Evolutionary conservation across 2,329 filamentous ascomycete genomes (phyloP).

Genomic region (Exophiala calicioides): DNA sequence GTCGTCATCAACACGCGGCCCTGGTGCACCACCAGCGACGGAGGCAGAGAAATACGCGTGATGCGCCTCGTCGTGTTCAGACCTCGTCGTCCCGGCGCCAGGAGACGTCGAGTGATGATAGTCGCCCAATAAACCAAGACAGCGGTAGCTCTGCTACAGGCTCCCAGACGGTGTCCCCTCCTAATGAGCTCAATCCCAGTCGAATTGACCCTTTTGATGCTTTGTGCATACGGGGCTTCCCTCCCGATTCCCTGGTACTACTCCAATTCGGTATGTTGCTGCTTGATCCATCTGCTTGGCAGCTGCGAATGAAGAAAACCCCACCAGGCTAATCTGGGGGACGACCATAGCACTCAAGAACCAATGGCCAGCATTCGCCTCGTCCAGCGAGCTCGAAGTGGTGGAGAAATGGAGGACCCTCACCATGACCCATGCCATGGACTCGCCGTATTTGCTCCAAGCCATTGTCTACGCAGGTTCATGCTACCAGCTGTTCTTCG

Average conservation of each 20-base stretch:
- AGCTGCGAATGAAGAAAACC: slow-evolving; percentile 20
- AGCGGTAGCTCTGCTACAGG: too few species aligned
- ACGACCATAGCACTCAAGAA: too few species aligned
- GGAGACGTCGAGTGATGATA: too few species aligned
- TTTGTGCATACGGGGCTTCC: slow-evolving; percentile 4
- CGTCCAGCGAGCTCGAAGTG: slow-evolving; percentile 7
- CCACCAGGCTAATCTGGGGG: too few species aligned
- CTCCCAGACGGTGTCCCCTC: too few species aligned
- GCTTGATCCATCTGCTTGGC: slow-evolving; percentile 1
- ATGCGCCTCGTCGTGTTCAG: too few species aligned
- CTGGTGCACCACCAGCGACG: too few species aligned
- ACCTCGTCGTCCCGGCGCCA: too few species aligned
- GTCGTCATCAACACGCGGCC: too few species aligned
- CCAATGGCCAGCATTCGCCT: slow-evolving; percentile 20
- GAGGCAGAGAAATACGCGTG: too few species aligned
- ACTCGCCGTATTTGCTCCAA: slow-evolving; percentile 12
- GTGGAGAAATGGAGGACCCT: slow-evolving; percentile 14
- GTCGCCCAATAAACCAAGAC: too few species aligned
- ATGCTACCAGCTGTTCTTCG: slow-evolving; percentile 19
- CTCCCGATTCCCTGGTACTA: slow-evolving; percentile 7
- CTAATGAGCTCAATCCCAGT: slow-evolving; percentile 3
- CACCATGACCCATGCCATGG: slow-evolving; percentile 9
- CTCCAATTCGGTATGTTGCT: slow-evolving; percentile 14
- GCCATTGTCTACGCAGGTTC: slow-evolving; percentile 18
- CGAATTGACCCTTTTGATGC: slow-evolving; percentile 15